Evolutionary conservation across 2,329 filamentous ascomycete species (phyloP).

Genomic region (Exophiala lecanii-corni): DNA sequence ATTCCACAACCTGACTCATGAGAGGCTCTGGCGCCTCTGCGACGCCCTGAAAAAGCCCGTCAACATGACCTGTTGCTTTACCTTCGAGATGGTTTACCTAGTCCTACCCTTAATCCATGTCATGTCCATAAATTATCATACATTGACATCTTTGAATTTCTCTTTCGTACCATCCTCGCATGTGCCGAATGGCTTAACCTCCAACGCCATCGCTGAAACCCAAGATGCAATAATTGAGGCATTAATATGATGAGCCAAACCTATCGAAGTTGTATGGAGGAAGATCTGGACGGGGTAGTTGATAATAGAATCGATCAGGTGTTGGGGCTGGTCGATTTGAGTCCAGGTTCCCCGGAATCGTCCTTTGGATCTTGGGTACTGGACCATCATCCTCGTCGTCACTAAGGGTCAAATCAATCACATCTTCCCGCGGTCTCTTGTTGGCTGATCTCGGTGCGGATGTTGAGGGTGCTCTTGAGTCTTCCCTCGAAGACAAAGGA

Average conservation of each 20-base stretch:
- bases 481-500: slow-evolving; percentile 29
- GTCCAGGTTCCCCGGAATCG: slow-evolving; percentile 1
- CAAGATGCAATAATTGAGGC: background rate
- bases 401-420: slow-evolving; percentile 53
- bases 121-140: too few species aligned
- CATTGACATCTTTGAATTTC: too few species aligned
- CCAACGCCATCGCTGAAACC: slow-evolving; percentile 2
- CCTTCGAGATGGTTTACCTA: too few species aligned
- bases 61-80: too few species aligned
- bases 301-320: slow-evolving; percentile 16
- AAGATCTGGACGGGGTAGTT: slow-evolving; percentile 11
- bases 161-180: too few species aligned
- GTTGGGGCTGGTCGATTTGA: slow-evolving; percentile 5
- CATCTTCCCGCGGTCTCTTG: slow-evolving; percentile 45
- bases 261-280: slow-evolving; percentile 10
- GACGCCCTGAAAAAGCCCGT: too few species aligned
- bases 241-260: slow-evolving; percentile 11
- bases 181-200: too few species aligned
- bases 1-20: too few species aligned
- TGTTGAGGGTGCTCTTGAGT: slow-evolving; percentile 23
- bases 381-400: slow-evolving; percentile 48
- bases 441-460: slow-evolving; percentile 25
- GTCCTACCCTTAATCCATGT: too few species aligned
- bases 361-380: slow-evolving; percentile 15
- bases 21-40: too few species aligned